Evolutionary conservation across 2,329 filamentous ascomycete genomes (phyloP).

Genomic region (Cladosporium colombiae): DNA sequence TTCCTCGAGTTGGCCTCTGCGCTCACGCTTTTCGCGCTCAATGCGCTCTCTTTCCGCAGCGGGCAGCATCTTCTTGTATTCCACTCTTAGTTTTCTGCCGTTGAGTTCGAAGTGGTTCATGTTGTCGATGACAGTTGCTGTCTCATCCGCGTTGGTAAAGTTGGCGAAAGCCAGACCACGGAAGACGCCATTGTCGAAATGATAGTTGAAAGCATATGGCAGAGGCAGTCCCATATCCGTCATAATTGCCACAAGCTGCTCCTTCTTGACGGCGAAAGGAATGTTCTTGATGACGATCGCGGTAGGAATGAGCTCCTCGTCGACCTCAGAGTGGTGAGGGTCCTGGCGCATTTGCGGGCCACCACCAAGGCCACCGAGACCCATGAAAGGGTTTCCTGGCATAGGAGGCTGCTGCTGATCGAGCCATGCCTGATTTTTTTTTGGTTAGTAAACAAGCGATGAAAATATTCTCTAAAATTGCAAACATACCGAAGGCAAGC

Average conservation of each 20-base stretch:
- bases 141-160: conserved; percentile 94
- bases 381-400: conserved; percentile 45
- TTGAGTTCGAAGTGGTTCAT: conserved; percentile 97
- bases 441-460: conserved; percentile 25
- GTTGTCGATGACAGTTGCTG: conserved; percentile 83
- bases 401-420: conserved; percentile 54
- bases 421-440: conserved; percentile 59
- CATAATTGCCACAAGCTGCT: conserved; percentile 91
- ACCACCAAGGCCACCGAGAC: conserved; percentile 38
- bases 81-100: conserved; percentile 88
- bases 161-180: conserved; percentile 95
- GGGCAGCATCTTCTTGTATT: conserved; percentile 99
- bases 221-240: conserved; percentile 89
- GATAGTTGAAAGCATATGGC: conserved; percentile 98
- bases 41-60: conserved; percentile 92
- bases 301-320: conserved; percentile 92
- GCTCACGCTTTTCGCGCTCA: conserved; percentile 94
- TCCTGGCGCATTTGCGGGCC: conserved; percentile 45
- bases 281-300: conserved; percentile 99
- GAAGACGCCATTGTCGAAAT: conserved; percentile 98
- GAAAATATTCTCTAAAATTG: background rate
- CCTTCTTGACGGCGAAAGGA: conserved; percentile 96
- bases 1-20: conserved; percentile 92
- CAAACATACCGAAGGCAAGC: conserved; percentile 71
- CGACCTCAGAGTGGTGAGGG: conserved; percentile 54